Percentiles rank a stretch among this genome's conserved stretches.
These are phyloP conservation scores for Lyophyllum decastes DNA, from an alignment of 768 basidiomycete species.

Conservation along the genomic window DNA sequence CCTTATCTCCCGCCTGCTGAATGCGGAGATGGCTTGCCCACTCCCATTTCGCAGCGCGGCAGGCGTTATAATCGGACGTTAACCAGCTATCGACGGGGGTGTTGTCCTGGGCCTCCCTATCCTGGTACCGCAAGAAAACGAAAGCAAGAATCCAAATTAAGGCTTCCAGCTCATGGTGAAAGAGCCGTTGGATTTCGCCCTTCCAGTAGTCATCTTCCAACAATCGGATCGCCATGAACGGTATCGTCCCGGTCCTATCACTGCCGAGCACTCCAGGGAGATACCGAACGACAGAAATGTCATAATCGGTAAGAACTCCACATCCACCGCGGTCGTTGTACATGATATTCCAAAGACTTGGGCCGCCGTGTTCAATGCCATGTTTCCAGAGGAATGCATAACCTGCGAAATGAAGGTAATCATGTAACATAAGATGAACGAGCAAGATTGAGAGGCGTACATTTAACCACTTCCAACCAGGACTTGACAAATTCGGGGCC, in stretches of 20 bases:
- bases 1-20: not conserved
- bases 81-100: not conserved
- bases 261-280: not conserved
- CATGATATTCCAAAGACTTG: not conserved
- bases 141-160: not conserved
- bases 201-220: not conserved
- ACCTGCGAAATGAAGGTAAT: not conserved
- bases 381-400: not conserved
- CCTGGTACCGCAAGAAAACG: not conserved
- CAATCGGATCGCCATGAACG: not conserved
- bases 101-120: not conserved
- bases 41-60: not conserved
- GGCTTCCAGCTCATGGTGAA: not conserved
- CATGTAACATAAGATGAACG: not conserved
- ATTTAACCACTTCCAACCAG: not conserved
- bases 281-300: not conserved
- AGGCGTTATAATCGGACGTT: not conserved
- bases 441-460: not conserved
- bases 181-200: not conserved
- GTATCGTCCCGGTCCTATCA: not conserved
- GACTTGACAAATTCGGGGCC: not conserved
- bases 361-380: not conserved
- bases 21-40: not conserved
- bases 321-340: not conserved
- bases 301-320: not conserved